These are phyloP conservation scores for Fragaria nilgerrensis DNA, from an alignment of 306 rosid species.

Conservation along the genomic window DNA sequence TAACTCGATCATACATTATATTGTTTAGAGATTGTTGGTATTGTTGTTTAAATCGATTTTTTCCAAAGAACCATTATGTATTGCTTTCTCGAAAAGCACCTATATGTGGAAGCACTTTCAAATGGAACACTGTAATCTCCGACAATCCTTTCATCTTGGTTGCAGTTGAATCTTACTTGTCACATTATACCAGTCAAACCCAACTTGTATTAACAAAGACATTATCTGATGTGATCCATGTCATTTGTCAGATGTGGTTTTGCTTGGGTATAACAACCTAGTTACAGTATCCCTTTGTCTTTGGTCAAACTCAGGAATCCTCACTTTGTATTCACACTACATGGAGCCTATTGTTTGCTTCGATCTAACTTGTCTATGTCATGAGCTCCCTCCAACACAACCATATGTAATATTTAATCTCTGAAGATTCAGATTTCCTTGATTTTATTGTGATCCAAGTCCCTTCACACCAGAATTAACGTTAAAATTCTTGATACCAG, in stretches of 20 bases:
- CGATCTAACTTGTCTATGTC: background rate
- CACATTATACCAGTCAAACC: background rate
- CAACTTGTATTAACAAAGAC: background rate
- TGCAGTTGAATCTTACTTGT: too few relatives aligned
- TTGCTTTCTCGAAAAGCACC: background rate
- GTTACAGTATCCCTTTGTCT: background rate
- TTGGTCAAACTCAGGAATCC: background rate
- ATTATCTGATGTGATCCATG: background rate
- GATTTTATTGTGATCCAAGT: background rate
- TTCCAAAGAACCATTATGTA: background rate
- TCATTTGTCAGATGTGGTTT: background rate
- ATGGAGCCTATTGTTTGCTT: background rate
- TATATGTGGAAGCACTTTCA: background rate
- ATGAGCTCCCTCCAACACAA: background rate
- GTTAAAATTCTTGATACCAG: background rate
- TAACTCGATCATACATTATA: background rate
- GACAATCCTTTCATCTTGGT: background rate
- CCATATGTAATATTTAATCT: background rate
- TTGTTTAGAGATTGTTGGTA: background rate
- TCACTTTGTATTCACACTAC: background rate
- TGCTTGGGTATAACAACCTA: background rate
- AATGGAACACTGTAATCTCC: background rate
- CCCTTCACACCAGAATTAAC: background rate
- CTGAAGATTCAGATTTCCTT: background rate
- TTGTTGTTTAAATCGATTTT: background rate